Base-by-base conservation (phyloP, 1,284 basidiomycete genomes). In the Leucoagaricus sp. region DNA sequence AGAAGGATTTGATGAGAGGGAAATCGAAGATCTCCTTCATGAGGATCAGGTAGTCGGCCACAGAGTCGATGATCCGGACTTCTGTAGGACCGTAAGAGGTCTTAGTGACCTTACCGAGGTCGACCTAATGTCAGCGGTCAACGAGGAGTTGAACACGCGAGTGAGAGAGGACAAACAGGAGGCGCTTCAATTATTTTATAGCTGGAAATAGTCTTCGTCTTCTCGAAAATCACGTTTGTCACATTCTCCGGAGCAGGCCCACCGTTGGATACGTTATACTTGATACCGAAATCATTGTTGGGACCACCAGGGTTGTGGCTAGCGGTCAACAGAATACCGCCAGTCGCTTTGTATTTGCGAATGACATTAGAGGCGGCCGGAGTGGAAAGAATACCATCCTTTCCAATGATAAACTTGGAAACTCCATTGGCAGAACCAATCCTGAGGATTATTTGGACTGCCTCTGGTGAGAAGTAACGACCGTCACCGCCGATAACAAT, bases 281-380 rank as follows among this genome's bases (percentile, higher is more conserved):
- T 99, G 85, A 99, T 98, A 59, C 96, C 96, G 72, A 99, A 99
- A 75, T 99, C 96, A 67, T 93, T 92, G 67, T 98, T 85, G 26
- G 97, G 96, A 44, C 96, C 96, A 61, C 96, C 96, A 9, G 96
- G 96, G 76, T 99, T 99, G 83, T 99, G 96, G 61, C 88, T 92
- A 25, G 96, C 96, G n/a, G 96, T 99, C 63, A 99, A 83, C 48
- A 99, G 83, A 75, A 99, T 99, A 64, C 96, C 96, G 51, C 97
- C 96, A 66, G 94, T 89, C 1, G 96, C 95, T 76, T 98, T 96
- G 81, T 94, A 93, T 67, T 92, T 91, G 62, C 96, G 85, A 75
- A 99, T 99, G 65, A 98, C 77, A 73, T 98, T 95, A 60, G 94
- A 97, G 5, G 92, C 96, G 31, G 97, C 97, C 7, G 96, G 96